Base-by-base conservation (phyloP, 768 basidiomycete genomes). In the Suillus brevipes region DNA sequence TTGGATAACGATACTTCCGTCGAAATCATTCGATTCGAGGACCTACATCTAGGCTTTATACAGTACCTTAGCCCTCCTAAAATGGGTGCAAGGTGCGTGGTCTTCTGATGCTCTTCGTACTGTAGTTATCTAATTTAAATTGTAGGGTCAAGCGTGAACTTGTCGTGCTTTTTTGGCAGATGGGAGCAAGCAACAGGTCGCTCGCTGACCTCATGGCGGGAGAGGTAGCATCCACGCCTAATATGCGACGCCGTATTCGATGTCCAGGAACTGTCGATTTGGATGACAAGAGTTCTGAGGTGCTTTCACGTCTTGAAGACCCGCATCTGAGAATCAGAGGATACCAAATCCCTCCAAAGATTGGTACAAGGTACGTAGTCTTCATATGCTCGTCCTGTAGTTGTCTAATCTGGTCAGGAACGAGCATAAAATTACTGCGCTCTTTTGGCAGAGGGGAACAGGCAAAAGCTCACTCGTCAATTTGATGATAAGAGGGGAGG, bases 161-260 rank as follows among this genome's bases (percentile, higher is more conserved):
- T 45, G 53, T 81, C 53, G 69, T 83, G 20, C 58, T 82, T 23
- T 81, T 82, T 57, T 81, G 81, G 0, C 78, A 82, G 61, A 73
- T 77, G 0, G 81, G 81, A n/a, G 63, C 68, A 18, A 75, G 74
- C 4, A 75, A 76, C 38, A 76, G 71, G 36, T 73, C 75, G 12
- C 67, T 75, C 34, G 66, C 75, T 47, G 83, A 83, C 59, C 74
- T 83, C 70, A 65, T 81, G 52, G 18, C 25, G 7, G 16, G 50
- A 28, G 14, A 64, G 25, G 58, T 71, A 42, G 68, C 74, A 20
- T 18, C 16, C 25, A 18, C n/a, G n/a, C n/a, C n/a, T n/a, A n/a
- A 72, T 25, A 76, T 77, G 5, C 42, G 64, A 0, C 78, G 77
- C 0, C 79, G 75, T 64, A 74, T 82, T 16, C 18, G 68, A 2